Base-by-base conservation (phyloP, 2,329 filamentous ascomycete species). In the Diaporthe ilicicola region DNA sequence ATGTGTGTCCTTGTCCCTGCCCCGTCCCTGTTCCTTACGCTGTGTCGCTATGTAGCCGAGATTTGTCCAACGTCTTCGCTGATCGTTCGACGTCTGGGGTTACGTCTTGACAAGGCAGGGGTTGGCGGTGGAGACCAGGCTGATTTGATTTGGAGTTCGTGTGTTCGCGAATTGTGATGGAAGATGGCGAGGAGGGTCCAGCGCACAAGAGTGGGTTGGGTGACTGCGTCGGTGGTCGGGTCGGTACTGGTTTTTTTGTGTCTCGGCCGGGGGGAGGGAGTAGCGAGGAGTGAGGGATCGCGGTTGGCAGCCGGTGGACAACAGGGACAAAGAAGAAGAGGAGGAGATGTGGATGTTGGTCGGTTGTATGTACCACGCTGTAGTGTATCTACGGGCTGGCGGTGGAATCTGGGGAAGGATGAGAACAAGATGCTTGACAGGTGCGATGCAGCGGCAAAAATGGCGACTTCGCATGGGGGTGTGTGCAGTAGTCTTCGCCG, bases 361-460 rank as follows among this genome's bases (percentile, higher is more conserved):
- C 54, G 42, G 37, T 46, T 53, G 22, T 13, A 34, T n/a, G 17
- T 54, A 34, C 15, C 46, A 34, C 32, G 29, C 42, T 9, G 37
- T 22, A 46, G 13, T 27, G 42, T 48, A 50, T 27, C 46, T 32
- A 53, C n/a, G 24, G 27, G 61, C 22, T 24, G 17, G 46, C 51
- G 65, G 39, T 61, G 44, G 48, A 32, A 61, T 65, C 48, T 44
- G 29, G 67, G 56, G 37, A 48, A 59, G 53, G 56, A 55, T 39
- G 34, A 51, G 53, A 66, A 48, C 39, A 22, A 51, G 53, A 66
- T 27, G 51, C 53, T 34, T 64, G 54, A 22, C 46, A 70, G 68
- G 50, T 71, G 71, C 66, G 69, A 73, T 73, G 71, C 55, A 71
- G 69, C 68, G 64, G 69, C 69, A 59, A 69, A 69, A 69, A 73